Evolutionary conservation across 2,329 filamentous ascomycete species (phyloP).

Genomic region (Massarina eburnea): DNA sequence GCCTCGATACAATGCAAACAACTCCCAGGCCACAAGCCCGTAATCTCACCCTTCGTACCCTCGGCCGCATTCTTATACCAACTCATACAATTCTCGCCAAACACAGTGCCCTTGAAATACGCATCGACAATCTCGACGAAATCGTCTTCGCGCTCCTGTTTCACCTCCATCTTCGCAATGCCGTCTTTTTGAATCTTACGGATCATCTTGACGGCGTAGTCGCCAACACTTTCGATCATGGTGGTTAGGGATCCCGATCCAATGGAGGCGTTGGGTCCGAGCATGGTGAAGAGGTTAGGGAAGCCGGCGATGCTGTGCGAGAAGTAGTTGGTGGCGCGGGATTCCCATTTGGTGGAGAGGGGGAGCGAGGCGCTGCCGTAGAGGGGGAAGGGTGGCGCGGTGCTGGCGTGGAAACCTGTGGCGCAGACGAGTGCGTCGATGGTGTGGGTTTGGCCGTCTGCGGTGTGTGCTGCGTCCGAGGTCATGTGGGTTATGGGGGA

Average conservation of each 20-base stretch:
- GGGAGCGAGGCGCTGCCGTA: slow-evolving; percentile 31
- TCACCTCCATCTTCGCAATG: slow-evolving; percentile 40
- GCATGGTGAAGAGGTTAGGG: slow-evolving; percentile 48
- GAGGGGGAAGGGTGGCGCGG: slow-evolving; percentile 44
- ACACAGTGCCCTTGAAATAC: slow-evolving; percentile 39
- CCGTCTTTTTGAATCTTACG: slow-evolving; percentile 49
- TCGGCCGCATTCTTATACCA: slow-evolving; percentile 38
- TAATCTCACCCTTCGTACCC: slow-evolving; percentile 18
- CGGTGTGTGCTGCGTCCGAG: slow-evolving; percentile 43
- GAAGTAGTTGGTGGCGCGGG: slow-evolving; percentile 35
- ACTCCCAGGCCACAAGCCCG: slow-evolving; percentile 40
- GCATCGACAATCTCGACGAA: slow-evolving; percentile 34
- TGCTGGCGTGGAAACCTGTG: slow-evolving; percentile 47
- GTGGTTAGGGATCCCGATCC: slow-evolving; percentile 44
- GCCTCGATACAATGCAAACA: slow-evolving; percentile 36
- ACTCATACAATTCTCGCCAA: slow-evolving; percentile 35
- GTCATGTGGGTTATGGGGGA: slow-evolving; percentile 36
- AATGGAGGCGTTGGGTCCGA: slow-evolving; percentile 46
- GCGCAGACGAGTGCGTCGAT: slow-evolving; percentile 50
- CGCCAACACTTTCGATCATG: slow-evolving; percentile 45
- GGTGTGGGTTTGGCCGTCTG: slow-evolving; percentile 42
- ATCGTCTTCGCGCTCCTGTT: slow-evolving; percentile 27
- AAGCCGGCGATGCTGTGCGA: slow-evolving; percentile 30
- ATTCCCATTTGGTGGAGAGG: slow-evolving; percentile 38
- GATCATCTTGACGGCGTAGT: slow-evolving; percentile 44